A percentile compares a stretch with the other conserved stretches of the same genome.
These are phyloP conservation scores for Ceratocystis diversiconidia DNA, from an alignment of 2,329 filamentous ascomycete species.

Conservation along the genomic window DNA sequence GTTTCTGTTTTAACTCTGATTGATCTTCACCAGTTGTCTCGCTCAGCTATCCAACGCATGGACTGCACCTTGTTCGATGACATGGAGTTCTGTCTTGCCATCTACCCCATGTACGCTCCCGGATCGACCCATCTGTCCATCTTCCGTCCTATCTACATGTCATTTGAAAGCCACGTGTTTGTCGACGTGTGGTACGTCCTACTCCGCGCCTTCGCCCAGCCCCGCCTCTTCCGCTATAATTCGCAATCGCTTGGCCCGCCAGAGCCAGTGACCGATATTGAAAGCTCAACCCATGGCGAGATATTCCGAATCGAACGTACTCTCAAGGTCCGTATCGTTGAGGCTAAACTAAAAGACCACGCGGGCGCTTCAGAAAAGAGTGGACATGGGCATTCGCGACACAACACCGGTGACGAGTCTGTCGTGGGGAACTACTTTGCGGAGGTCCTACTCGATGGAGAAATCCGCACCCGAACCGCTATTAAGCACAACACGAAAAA, in stretches of 20 bases:
- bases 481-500: constrained; percentile 56
- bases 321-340: constrained; percentile 43
- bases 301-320: constrained; percentile 51
- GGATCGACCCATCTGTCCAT: constrained; percentile 59
- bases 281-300: constrained; percentile 29
- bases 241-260: constrained; percentile 31
- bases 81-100: constrained; percentile 84
- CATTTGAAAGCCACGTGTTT: constrained; percentile 72
- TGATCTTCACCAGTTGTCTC: constrained; percentile 74
- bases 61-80: constrained; percentile 73
- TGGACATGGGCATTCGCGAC: not conserved
- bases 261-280: constrained; percentile 28
- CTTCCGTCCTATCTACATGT: constrained; percentile 77
- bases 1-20: constrained; percentile 67
- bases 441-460: constrained; percentile 66
- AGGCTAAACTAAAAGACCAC: constrained; percentile 43
- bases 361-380: constrained; percentile 10
- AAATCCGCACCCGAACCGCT: constrained; percentile 61
- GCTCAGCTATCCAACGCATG: constrained; percentile 79
- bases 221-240: constrained; percentile 66
- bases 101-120: constrained; percentile 83
- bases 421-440: constrained; percentile 57
- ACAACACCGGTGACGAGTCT: constrained; percentile 28
- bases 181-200: constrained; percentile 97
- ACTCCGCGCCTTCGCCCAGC: constrained; percentile 77